A percentile compares a stretch with the other conserved stretches of the same genome.
phyloP scores from a whole-genome alignment of 495 filamentous ascomycete species.

The Clohesyomyces aquaticus region DNA sequence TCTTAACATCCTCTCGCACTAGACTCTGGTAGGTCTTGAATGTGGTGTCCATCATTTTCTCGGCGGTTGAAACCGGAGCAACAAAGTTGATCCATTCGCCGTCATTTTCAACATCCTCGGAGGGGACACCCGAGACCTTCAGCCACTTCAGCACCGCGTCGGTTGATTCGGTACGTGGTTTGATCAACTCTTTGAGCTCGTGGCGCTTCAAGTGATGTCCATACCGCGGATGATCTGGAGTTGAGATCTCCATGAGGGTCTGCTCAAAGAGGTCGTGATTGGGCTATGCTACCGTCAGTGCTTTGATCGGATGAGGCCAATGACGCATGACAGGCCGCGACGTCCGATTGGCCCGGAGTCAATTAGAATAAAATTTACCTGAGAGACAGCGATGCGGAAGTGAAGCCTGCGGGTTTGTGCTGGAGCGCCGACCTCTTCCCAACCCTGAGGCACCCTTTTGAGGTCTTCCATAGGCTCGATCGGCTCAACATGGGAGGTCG shows the following conservation, averaged over 20 bases:
- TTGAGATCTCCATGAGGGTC: constrained; percentile 64
- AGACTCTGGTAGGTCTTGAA: constrained; percentile 43
- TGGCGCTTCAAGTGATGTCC: constrained; percentile 67
- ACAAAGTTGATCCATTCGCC: constrained; percentile 47
- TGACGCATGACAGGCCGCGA: not conserved
- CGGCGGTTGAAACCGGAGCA: constrained; percentile 41
- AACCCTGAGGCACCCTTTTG: constrained; percentile 42
- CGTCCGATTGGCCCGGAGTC: not conserved
- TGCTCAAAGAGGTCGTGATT: constrained; percentile 61
- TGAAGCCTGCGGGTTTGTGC: constrained; percentile 34
- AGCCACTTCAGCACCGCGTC: constrained; percentile 43
- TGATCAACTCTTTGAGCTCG: constrained; percentile 45
- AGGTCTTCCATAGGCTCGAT: constrained; percentile 31
- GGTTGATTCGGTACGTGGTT: constrained; percentile 34
- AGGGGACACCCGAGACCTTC: constrained; percentile 33
- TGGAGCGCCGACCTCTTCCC: constrained; percentile 40
- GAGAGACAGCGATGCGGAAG: constrained; percentile 46
- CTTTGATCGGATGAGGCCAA: not conserved
- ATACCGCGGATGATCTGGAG: constrained; percentile 63
- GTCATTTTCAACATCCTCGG: constrained; percentile 40
- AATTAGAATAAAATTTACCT: constrained; percentile 29
- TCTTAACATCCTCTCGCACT: constrained; percentile 35
- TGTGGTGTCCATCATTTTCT: constrained; percentile 45
- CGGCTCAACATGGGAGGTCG: constrained; percentile 20
- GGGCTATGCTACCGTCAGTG: constrained; percentile 45